Conservation (phyloP, 2,329 filamentous ascomycete genomes). For the Sclerotiophoma versabilis region DNA sequence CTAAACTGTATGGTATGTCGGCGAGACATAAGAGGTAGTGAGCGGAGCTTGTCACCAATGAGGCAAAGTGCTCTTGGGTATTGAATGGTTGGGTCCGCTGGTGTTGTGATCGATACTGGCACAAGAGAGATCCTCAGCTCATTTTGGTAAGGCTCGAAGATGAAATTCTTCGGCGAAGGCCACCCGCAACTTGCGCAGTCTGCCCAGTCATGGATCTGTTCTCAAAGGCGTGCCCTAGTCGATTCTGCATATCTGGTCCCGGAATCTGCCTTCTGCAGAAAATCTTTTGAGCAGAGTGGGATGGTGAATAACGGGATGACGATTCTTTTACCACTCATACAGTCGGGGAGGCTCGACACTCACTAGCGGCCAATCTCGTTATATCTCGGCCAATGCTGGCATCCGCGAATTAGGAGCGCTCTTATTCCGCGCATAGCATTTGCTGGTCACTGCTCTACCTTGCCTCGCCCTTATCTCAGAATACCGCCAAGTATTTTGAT, state of each 20-base stretch:
- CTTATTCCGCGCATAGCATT: not conserved
- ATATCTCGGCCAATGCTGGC: too few species aligned
- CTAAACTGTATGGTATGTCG: not conserved
- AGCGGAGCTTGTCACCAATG: not conserved
- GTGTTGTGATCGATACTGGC: not conserved
- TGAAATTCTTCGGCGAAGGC: not conserved
- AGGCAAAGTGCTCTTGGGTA: not conserved
- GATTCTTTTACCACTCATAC: too few species aligned
- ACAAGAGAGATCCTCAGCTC: not conserved
- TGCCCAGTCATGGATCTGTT: not conserved
- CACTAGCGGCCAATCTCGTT: too few species aligned
- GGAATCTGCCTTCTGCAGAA: too few species aligned
- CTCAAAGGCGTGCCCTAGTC: not conserved
- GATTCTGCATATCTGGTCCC: too few species aligned
- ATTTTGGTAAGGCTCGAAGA: not conserved
- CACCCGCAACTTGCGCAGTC: not conserved
- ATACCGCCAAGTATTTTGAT: slow-evolving; percentile 36
- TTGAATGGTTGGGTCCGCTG: not conserved
- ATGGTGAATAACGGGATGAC: too few species aligned
- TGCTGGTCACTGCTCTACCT: not conserved
- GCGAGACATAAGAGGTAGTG: not conserved
- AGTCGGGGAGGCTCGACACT: too few species aligned
- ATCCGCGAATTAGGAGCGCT: not conserved
- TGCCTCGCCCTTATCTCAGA: slow-evolving; percentile 32
- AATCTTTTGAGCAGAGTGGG: not conserved